Evolutionary conservation across 495 filamentous ascomycete species (phyloP).

Genomic region (Podospora appendiculata): DNA sequence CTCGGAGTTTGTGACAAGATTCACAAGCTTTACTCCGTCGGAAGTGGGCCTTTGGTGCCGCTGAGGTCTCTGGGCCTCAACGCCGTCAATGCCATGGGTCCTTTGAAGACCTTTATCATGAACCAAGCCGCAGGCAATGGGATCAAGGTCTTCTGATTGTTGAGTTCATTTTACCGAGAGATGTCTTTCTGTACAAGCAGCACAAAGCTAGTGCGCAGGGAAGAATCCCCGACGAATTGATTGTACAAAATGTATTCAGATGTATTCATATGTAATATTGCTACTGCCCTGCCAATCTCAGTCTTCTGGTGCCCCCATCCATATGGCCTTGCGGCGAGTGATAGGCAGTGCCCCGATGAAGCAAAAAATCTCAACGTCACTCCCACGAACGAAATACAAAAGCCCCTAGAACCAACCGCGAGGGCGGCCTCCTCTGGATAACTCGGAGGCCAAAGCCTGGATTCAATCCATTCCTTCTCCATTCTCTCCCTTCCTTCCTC

Average conservation of each 20-base stretch:
- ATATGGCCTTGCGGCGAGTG: too few relatives aligned
- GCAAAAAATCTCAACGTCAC: too few relatives aligned
- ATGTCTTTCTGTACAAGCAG: too few relatives aligned
- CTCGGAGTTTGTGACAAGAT: slow-evolving; percentile 87
- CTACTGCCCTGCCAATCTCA: too few relatives aligned
- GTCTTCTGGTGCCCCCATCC: too few relatives aligned
- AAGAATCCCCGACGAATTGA: too few relatives aligned
- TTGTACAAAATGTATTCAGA: too few relatives aligned
- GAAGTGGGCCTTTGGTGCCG: slow-evolving; percentile 66
- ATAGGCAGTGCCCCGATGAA: too few relatives aligned
- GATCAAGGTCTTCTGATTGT: slow-evolving; percentile 31
- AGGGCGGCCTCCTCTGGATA: background rate
- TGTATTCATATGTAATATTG: too few relatives aligned
- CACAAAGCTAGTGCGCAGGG: too few relatives aligned
- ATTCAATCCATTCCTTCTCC: background rate
- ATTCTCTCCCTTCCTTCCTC: background rate
- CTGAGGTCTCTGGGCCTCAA: slow-evolving; percentile 69
- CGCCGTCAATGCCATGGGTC: slow-evolving; percentile 66
- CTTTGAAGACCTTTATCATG: slow-evolving; percentile 84
- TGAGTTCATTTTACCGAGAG: too few relatives aligned
- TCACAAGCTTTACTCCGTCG: slow-evolving; percentile 81
- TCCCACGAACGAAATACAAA: too few relatives aligned
- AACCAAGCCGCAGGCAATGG: slow-evolving; percentile 68
- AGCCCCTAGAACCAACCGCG: background rate
- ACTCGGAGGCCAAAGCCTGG: background rate